Evolutionary conservation across 2,329 filamentous ascomycete species (phyloP).

Genomic region (Zymoseptoria crescenta): DNA sequence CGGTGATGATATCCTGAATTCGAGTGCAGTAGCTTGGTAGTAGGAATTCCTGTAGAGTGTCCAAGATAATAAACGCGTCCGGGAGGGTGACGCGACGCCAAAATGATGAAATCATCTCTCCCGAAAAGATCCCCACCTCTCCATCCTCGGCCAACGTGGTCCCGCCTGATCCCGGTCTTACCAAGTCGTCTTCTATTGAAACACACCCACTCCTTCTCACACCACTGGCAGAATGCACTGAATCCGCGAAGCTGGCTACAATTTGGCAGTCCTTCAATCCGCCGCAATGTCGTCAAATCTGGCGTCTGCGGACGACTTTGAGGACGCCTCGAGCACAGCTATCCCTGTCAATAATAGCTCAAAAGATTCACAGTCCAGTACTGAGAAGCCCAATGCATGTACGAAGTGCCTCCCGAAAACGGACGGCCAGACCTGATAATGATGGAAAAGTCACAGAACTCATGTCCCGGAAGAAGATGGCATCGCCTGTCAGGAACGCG

Average conservation of each 20-base stretch:
- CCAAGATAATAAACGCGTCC: neutral
- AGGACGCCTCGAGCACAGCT: constrained; percentile 13
- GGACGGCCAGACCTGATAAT: constrained; percentile 16
- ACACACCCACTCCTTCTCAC: neutral
- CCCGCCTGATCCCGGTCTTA: neutral
- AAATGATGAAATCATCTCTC: neutral
- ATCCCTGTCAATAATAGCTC: constrained; percentile 2
- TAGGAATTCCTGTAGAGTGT: neutral
- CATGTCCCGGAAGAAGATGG: constrained; percentile 36
- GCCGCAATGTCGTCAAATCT: constrained; percentile 7
- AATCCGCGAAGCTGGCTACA: neutral
- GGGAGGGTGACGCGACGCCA: no score
- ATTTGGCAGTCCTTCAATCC: neutral
- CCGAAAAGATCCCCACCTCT: neutral
- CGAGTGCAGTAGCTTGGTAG: neutral
- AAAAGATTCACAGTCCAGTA: neutral
- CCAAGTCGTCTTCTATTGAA: neutral
- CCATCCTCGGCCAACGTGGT: neutral
- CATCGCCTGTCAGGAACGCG: constrained; percentile 18
- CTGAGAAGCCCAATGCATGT: constrained; percentile 32
- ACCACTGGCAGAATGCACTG: neutral
- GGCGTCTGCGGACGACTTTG: constrained; percentile 16
- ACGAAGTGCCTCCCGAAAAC: constrained; percentile 6
- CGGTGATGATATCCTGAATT: neutral
- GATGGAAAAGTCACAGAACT: constrained; percentile 38